Base-by-base conservation (phyloP, 2,329 filamentous ascomycete species). In the Phialophora expanda region DNA sequence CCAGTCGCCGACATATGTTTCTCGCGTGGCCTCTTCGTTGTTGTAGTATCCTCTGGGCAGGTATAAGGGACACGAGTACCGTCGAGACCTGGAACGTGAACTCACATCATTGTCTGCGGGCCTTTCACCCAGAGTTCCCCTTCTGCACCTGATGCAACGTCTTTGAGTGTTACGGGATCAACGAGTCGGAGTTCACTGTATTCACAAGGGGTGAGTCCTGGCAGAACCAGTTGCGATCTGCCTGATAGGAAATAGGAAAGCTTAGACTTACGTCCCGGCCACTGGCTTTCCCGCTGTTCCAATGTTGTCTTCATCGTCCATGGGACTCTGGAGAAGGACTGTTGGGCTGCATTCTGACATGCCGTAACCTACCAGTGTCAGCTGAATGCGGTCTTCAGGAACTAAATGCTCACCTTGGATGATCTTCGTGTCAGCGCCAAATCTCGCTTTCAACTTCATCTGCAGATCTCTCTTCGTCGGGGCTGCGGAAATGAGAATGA, bases 41-140 rank as follows among this genome's bases (percentile, higher is more conserved):
- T 92, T 91, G 71, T 89, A 83, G 74, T 94, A 96, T 1, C 90
- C 92, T 70, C 85, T 82, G 78, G 93, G 28, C n/a, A 7, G 6
- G 9, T 17, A 24, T 53, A 20, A 64, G 55, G 11, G 34, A 8
- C 3, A 24, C 3, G 8, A n/a, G 56, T 8, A 8, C n/a, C 22
- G 22, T 2, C 30, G 54, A 17, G 30, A 14, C 12, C 24, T 24
- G 28, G 48, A 24, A 17, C 30, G 17, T 4, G 22, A 11, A 28
- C 64, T 63, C 28, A 65, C 62, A 63, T 68, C 59, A 65, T 93
- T 26, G 94, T 82, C 66, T 95, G 94, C 0, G 91, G 91, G 0
- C 92, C 92, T 66, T 87, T 88, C 62, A 94, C 82, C 82, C 91
- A 90, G 0, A 87, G 78, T 72, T 87, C 85, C 11, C 85, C 85